A percentile compares a stretch with the other conserved stretches of the same genome.
Conservation (phyloP, 1,139 yeast species). For the Saccharomyces hybrid region DNA sequence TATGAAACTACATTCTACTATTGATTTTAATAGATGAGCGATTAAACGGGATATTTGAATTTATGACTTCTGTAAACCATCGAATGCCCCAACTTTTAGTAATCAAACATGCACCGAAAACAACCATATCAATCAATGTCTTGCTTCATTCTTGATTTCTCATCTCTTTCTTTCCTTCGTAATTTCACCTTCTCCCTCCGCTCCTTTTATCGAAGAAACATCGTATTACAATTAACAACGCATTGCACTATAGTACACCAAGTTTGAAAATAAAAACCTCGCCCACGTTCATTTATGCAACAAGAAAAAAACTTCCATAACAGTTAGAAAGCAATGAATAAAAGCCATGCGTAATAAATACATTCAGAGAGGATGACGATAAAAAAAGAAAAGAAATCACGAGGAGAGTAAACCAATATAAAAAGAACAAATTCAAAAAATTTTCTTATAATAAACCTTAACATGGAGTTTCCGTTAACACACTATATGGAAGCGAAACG, state of each 20-base stretch:
- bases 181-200: neutral
- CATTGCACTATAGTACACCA: neutral
- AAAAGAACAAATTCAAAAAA: slow-evolving; percentile 3
- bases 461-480: slow-evolving; percentile 8
- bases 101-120: neutral
- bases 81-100: slow-evolving; percentile 1
- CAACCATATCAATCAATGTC: neutral
- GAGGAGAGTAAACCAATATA: neutral
- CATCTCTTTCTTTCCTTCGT: neutral
- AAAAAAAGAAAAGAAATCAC: neutral
- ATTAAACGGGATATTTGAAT: slow-evolving; percentile 32
- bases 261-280: neutral
- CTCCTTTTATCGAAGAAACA: neutral
- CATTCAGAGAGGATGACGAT: slow-evolving; percentile 1
- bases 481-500: slow-evolving; percentile 28
- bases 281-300: neutral
- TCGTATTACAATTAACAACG: neutral
- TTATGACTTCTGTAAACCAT: slow-evolving; percentile 23
- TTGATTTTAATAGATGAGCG: slow-evolving; percentile 32
- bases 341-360: neutral
- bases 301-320: neutral
- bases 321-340: neutral
- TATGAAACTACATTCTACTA: slow-evolving; percentile 35
- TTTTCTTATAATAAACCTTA: slow-evolving; percentile 4
- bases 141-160: neutral